These are phyloP conservation scores for Colletotrichum lini DNA, from an alignment of 2,329 filamentous ascomycete genomes.

Conservation along the genomic window DNA sequence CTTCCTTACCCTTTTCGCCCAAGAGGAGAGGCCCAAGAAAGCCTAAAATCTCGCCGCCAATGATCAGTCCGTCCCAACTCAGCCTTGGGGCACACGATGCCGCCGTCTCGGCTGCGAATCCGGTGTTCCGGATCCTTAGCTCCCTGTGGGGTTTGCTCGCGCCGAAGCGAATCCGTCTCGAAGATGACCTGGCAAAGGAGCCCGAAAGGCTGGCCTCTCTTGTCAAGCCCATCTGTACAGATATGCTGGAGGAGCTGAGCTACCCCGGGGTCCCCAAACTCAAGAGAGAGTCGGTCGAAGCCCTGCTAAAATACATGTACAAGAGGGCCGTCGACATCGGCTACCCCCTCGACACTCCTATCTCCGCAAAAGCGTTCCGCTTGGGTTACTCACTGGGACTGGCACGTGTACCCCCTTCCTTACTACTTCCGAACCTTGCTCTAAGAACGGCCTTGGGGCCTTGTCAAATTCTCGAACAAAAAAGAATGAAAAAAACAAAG, in stretches of 20 bases:
- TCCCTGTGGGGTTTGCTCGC: constrained; percentile 27
- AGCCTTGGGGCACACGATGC: constrained; percentile 26
- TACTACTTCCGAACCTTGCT: background rate
- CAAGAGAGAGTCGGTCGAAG: constrained; percentile 41
- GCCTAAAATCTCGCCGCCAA: background rate
- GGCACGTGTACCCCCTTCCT: constrained; percentile 29
- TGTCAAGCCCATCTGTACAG: constrained; percentile 30
- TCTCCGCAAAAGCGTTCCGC: constrained; percentile 44
- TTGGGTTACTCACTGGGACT: constrained; percentile 42
- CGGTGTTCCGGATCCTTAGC: constrained; percentile 19
- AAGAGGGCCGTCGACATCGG: constrained; percentile 42
- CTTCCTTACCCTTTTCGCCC: constrained; percentile 1
- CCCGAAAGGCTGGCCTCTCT: constrained; percentile 28
- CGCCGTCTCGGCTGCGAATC: constrained; percentile 1
- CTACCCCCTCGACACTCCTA: constrained; percentile 42
- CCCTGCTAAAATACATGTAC: constrained; percentile 43
- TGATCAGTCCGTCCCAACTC: constrained; percentile 18
- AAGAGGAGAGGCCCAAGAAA: background rate
- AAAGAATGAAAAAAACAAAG: background rate
- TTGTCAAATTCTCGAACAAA: background rate
- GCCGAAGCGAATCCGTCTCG: constrained; percentile 19
- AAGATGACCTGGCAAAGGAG: constrained; percentile 33
- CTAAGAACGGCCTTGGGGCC: background rate
- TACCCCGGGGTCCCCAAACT: constrained; percentile 41
- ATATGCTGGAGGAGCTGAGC: constrained; percentile 33